Evolutionary conservation across 257 asterid genomes (phyloP), one percentile per base, ranked within the genome.

Genomic region (Misopates orontium): DNA sequence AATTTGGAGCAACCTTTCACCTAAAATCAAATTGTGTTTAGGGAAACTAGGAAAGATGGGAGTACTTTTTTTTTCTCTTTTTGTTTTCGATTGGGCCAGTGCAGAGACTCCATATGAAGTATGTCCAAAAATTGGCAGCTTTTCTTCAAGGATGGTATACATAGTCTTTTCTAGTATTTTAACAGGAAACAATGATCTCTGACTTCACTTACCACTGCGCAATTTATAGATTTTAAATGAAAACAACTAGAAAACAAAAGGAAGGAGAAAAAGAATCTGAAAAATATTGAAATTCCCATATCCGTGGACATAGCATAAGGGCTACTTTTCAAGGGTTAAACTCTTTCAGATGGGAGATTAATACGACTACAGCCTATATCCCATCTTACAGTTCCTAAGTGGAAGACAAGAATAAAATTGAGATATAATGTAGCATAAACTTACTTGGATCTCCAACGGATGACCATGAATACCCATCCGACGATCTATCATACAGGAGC

Each of bases 391-490:
- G 36, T 28, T 28, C 42, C 17, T 41, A n/a, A 56, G 22, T 49
- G 36, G 20, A 36, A 36, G 11, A 36, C 6, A 5, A 36, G 10
- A 36, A 36, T n/a, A n/a, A 36, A 8, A 36, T 36, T 14, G 51
- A 7, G 4, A 45, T 1, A 45, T 4, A 45, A 14, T 45, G 22
- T 39, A 59, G 45, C 20, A 53, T 47, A 51, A 64, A 73, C 80
- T 75, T 75, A 81, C 98, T 82, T 92, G 98, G 77, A 92, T 92
- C 81, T 92, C 98, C 79, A 92, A 70, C 8, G 98, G 98, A 77
- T 92, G 98, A 42, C 98, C 98, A 55, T 92, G 98, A 64, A 92
- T 87, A 57, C 98, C 98, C 98, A 92, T 89, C 23, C 98, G 82
- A 3, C 98, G 84, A 84, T 92, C 98, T 66, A 92, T 89, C 98